These are phyloP conservation scores for Penicillium brasilianum DNA, from an alignment of 2,329 filamentous ascomycete species.

Conservation along the genomic window DNA sequence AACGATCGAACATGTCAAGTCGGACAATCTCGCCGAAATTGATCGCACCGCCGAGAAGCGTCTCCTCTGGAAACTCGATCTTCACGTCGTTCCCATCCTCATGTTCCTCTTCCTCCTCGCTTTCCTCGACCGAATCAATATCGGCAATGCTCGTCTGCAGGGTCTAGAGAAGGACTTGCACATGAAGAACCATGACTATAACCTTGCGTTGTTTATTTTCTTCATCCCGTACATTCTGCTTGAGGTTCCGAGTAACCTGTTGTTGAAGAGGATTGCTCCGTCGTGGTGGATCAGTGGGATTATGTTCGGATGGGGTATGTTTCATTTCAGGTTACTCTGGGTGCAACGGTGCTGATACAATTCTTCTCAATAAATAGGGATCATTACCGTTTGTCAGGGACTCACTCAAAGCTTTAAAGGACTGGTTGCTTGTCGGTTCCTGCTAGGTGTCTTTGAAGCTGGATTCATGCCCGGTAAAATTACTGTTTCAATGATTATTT, in stretches of 20 bases:
- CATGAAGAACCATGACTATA: constrained; percentile 51
- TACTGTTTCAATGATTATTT: neutral
- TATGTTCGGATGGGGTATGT: constrained; percentile 49
- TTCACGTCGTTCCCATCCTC: constrained; percentile 55
- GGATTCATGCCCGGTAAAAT: constrained; percentile 44
- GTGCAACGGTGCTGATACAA: neutral
- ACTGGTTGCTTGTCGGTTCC: constrained; percentile 42
- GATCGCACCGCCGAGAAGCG: constrained; percentile 50
- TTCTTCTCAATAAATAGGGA: constrained; percentile 32
- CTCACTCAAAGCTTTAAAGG: constrained; percentile 48
- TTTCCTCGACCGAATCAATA: constrained; percentile 56
- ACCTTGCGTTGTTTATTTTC: constrained; percentile 51
- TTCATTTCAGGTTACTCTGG: neutral
- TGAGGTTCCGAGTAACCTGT: constrained; percentile 55
- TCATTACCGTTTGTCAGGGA: constrained; percentile 52
- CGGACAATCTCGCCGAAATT: constrained; percentile 5
- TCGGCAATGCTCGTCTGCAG: constrained; percentile 55
- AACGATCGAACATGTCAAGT: constrained; percentile 28
- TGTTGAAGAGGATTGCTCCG: constrained; percentile 51
- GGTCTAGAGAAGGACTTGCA: constrained; percentile 51
- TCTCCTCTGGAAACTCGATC: constrained; percentile 55
- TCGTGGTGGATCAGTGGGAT: constrained; percentile 50
- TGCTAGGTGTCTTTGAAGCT: constrained; percentile 46
- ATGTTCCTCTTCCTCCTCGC: constrained; percentile 52
- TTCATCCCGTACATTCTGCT: constrained; percentile 54